phyloP scores from a whole-genome alignment of 1,284 basidiomycete species.

The Ustilago bromivora region DNA sequence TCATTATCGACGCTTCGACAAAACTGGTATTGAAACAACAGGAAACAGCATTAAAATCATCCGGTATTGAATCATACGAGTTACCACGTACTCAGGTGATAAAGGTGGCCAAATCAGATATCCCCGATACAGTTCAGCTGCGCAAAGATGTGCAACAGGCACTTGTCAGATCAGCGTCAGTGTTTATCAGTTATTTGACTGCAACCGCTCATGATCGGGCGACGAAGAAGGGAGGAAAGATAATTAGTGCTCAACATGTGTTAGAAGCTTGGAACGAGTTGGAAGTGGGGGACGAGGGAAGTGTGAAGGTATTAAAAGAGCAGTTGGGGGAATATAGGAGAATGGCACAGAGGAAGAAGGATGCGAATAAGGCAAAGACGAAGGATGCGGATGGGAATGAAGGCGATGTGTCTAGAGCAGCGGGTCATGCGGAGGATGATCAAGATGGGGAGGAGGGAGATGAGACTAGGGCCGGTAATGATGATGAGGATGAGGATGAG shows the following conservation, averaged over 20 bases:
- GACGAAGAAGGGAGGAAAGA: conserved; percentile 83
- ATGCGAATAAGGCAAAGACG: background rate
- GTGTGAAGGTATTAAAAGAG: conserved; percentile 75
- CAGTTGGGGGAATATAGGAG: conserved; percentile 75
- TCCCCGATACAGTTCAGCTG: conserved; percentile 85
- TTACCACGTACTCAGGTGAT: conserved; percentile 83
- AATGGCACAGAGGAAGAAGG: background rate
- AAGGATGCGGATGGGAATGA: conserved; percentile 14
- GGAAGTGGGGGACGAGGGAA: conserved; percentile 78
- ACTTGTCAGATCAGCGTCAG: conserved; percentile 84
- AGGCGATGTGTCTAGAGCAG: conserved; percentile 15
- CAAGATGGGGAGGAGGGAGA: conserved; percentile 10
- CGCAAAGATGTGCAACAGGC: conserved; percentile 87
- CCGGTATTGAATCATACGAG: conserved; percentile 82
- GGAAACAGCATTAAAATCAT: conserved; percentile 28
- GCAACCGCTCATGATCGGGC: conserved; percentile 87
- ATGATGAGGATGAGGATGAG: conserved; percentile 10
- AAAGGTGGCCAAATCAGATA: conserved; percentile 80
- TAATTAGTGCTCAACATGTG: conserved; percentile 87
- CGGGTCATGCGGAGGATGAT: conserved; percentile 7
- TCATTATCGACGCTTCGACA: conserved; percentile 10
- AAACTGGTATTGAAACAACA: conserved; percentile 38
- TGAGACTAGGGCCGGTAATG: conserved; percentile 2
- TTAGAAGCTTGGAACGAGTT: conserved; percentile 84
- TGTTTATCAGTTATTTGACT: conserved; percentile 86